Evolutionary conservation across 2,329 filamentous ascomycete species (phyloP).

Genomic region (Venturia pyrina): DNA sequence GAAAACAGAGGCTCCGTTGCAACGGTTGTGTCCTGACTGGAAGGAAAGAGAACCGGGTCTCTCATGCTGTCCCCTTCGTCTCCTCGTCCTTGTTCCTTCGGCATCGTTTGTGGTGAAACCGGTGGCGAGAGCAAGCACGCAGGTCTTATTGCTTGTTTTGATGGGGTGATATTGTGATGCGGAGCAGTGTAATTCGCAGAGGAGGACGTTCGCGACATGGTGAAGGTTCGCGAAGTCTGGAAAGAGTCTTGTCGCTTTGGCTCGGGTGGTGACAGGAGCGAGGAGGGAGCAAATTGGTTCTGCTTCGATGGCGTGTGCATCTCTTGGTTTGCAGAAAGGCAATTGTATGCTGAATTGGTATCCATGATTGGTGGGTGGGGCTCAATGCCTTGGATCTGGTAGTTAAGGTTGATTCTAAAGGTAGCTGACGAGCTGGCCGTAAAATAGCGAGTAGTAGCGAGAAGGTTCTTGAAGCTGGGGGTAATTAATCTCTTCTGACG

Average conservation of each 20-base stretch:
- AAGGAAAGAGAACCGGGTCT: constrained; percentile 12
- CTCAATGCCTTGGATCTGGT: neutral
- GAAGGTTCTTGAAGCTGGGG: neutral
- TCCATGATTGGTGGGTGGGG: neutral
- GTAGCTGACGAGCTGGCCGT: neutral
- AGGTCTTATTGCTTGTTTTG: constrained; percentile 14
- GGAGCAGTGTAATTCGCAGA: constrained; percentile 20
- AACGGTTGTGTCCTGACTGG: neutral
- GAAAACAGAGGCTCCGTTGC: constrained; percentile 10
- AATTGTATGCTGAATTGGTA: neutral
- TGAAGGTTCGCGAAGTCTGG: constrained; percentile 22
- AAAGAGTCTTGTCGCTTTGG: constrained; percentile 29
- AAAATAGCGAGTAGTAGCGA: neutral
- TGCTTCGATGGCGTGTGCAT: neutral
- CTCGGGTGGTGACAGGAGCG: constrained; percentile 31
- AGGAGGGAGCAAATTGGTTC: constrained; percentile 12
- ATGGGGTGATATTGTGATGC: constrained; percentile 17
- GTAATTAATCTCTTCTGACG: neutral
- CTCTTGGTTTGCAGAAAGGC: neutral
- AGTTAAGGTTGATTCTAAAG: neutral
- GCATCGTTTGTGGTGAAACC: constrained; percentile 29
- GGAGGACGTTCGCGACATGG: constrained; percentile 19
- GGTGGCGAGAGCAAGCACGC: constrained; percentile 24
- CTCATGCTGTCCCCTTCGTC: constrained; percentile 17
- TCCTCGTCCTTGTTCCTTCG: constrained; percentile 27